A percentile compares a stretch with the other conserved stretches of the same genome.
Conservation (phyloP, 345 rosid genomes). For the Bretschneidera sinensis region DNA sequence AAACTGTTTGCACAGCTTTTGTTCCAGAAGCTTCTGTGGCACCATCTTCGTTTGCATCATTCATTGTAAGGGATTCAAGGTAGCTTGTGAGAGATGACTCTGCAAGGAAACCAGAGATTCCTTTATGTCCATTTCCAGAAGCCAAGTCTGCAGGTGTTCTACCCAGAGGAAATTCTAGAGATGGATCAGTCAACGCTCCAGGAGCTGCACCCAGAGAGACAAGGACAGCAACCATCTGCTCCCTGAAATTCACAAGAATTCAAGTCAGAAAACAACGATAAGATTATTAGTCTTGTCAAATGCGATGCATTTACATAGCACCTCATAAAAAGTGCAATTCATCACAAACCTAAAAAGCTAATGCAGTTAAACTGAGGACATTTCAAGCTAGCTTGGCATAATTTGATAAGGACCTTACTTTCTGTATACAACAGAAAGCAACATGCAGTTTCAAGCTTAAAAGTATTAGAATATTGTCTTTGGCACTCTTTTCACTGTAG, state of each 20-base stretch:
- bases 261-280: conserved; percentile 1
- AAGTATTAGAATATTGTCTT: no score
- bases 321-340: not conserved
- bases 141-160: conserved; percentile 92
- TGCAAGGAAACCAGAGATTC: conserved; percentile 89
- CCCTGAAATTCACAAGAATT: conserved; percentile 41
- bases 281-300: conserved; percentile 4
- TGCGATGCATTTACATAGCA: not conserved
- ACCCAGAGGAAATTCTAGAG: conserved; percentile 73
- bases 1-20: conserved; percentile 57
- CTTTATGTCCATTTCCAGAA: conserved; percentile 80
- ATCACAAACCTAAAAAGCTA: conserved; percentile 6
- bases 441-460: no score
- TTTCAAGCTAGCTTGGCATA: not conserved
- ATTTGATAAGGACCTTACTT: not conserved
- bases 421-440: no score
- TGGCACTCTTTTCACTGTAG: no score
- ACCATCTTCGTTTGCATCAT: conserved; percentile 45
- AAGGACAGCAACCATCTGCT: conserved; percentile 75
- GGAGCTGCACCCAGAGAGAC: conserved; percentile 70
- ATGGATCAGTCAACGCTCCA: conserved; percentile 69
- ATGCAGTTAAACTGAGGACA: not conserved
- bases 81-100: conserved; percentile 77
- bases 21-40: conserved; percentile 26
- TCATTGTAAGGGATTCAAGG: conserved; percentile 55